phyloP scores from a whole-genome alignment of 202 grass and related monocot species.

The Schoenoplectus tabernaemontani region DNA sequence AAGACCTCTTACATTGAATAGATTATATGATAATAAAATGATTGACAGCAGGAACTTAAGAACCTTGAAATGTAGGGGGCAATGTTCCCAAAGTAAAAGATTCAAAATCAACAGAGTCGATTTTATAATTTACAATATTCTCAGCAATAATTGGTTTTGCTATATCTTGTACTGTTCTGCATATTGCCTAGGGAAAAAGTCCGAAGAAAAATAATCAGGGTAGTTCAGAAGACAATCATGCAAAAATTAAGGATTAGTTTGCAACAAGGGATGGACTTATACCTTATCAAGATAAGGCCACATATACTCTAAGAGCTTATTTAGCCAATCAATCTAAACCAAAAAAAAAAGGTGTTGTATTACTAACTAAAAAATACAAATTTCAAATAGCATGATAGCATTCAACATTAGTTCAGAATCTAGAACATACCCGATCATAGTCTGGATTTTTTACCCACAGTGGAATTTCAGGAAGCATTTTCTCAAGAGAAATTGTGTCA shows the following conservation, averaged over 20 bases:
- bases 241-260: background rate
- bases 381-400: background rate
- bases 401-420: background rate
- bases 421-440: slow-evolving; percentile 71
- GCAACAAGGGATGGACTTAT: slow-evolving; percentile 5
- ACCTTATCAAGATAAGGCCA: slow-evolving; percentile 97
- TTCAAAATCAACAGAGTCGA: slow-evolving; percentile 81
- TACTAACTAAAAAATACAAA: background rate
- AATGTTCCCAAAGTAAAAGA: slow-evolving; percentile 79
- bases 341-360: slow-evolving; percentile 19
- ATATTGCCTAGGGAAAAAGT: slow-evolving; percentile 62
- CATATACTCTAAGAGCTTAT: slow-evolving; percentile 77
- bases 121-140: slow-evolving; percentile 75
- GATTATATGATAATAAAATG: slow-evolving; percentile 8
- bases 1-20: background rate
- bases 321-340: slow-evolving; percentile 90
- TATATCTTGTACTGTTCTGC: slow-evolving; percentile 69
- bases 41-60: background rate
- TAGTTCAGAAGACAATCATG: slow-evolving; percentile 20
- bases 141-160: slow-evolving; percentile 87
- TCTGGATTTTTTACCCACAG: slow-evolving; percentile 95
- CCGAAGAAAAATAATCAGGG: slow-evolving; percentile 11
- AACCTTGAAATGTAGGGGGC: slow-evolving; percentile 90
- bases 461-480: slow-evolving; percentile 84
- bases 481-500: slow-evolving; percentile 67